Evolutionary conservation across 1,284 basidiomycete species (phyloP).

Genomic region (Mrakiaceae sp.): DNA sequence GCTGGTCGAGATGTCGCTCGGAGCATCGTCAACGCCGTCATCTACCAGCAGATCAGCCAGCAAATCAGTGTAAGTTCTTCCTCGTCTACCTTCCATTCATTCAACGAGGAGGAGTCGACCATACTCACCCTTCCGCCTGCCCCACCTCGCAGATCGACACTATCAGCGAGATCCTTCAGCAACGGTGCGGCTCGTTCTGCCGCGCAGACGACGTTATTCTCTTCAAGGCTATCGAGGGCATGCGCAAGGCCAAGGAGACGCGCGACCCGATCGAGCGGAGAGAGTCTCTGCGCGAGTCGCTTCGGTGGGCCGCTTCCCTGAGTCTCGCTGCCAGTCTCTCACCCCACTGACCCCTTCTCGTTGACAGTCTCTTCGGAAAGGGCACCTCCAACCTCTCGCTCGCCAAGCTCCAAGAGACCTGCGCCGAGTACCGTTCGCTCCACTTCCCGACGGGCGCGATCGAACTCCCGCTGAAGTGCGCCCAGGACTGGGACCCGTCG

Average conservation of each 20-base stretch:
- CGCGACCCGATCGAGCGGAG: constrained; percentile 58
- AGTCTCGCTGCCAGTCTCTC: constrained; percentile 19
- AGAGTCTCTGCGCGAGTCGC: constrained; percentile 65
- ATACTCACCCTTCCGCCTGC: constrained; percentile 1
- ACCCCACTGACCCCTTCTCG: background rate
- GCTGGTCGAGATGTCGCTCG: constrained; percentile 73
- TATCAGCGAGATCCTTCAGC: constrained; percentile 86
- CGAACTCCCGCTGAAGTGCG: constrained; percentile 74
- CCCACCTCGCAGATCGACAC: constrained; percentile 63
- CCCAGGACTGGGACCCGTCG: constrained; percentile 65
- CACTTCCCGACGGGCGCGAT: constrained; percentile 75
- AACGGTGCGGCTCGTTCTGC: constrained; percentile 92
- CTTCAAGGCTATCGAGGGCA: constrained; percentile 95
- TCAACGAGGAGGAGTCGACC: too few relatives aligned
- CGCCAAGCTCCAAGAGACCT: constrained; percentile 72
- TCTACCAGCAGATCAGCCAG: constrained; percentile 93
- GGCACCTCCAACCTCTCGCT: constrained; percentile 74
- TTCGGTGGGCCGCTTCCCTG: constrained; percentile 44
- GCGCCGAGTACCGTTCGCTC: constrained; percentile 73
- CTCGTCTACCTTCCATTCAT: background rate
- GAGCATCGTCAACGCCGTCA: constrained; percentile 84
- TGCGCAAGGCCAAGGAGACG: constrained; percentile 79
- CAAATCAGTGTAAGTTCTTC: constrained; percentile 69
- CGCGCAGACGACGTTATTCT: constrained; percentile 95
- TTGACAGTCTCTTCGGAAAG: constrained; percentile 64